Evolutionary conservation across 208 protist genomes (phyloP).

Genomic region (Willaertia magna): DNA sequence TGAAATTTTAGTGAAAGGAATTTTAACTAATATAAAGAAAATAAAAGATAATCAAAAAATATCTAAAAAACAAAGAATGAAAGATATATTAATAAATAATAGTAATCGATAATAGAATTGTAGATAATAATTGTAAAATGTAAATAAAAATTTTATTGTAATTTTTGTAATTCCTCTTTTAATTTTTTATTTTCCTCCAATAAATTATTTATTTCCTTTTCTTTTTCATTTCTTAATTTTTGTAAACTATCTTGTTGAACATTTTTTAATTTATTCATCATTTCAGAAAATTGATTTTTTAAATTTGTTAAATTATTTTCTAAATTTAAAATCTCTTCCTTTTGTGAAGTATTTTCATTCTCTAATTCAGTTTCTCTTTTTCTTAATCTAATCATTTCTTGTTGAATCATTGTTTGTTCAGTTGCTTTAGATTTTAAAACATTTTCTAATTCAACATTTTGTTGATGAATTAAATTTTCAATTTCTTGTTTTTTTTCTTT

Average conservation of each 20-base stretch:
- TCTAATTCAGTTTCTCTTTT: not conserved
- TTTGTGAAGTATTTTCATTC: not conserved
- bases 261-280: not conserved
- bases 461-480: too few species aligned
- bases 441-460: conserved; percentile 2
- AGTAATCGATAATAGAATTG: too few species aligned
- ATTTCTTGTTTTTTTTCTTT: too few species aligned
- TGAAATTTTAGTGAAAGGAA: too few species aligned
- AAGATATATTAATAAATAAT: too few species aligned
- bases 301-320: not conserved
- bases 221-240: not conserved
- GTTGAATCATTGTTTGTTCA: not conserved
- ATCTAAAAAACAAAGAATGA: too few species aligned
- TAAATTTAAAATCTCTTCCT: not conserved
- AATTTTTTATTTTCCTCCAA: not conserved
- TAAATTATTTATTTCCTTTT: not conserved
- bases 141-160: too few species aligned
- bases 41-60: too few species aligned
- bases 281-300: not conserved
- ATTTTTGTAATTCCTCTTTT: not conserved
- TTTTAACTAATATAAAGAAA: too few species aligned
- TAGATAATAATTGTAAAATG: too few species aligned
- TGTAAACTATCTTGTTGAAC: not conserved
- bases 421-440: not conserved
- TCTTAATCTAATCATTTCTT: not conserved